Conservation (phyloP, 805 yeast genomes). For the Teunomyces stri region DNA sequence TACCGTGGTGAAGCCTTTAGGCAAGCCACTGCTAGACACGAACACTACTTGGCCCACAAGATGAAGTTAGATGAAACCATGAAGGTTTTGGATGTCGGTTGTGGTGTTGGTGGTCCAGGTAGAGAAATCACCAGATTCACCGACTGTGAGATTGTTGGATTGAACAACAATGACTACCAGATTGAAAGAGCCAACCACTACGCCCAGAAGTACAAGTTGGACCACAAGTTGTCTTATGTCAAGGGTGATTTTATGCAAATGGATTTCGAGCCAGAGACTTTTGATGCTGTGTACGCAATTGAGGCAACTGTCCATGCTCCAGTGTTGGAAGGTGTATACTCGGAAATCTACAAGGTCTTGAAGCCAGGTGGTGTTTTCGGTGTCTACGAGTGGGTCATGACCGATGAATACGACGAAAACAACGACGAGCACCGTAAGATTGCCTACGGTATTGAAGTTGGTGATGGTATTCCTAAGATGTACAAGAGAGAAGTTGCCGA, state of each 20-base stretch:
- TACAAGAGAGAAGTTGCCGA: conserved; percentile 80
- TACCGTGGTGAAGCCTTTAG: conserved; percentile 90
- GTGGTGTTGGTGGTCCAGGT: conserved; percentile 99
- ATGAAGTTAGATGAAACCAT: conserved; percentile 76
- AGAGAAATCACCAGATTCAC: conserved; percentile 93
- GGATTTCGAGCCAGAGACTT: conserved; percentile 88
- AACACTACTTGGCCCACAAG: conserved; percentile 87
- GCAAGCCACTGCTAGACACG: conserved; percentile 96
- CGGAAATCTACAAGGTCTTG: conserved; percentile 89
- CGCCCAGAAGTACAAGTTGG: conserved; percentile 63
- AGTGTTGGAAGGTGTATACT: conserved; percentile 89
- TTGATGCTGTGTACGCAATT: conserved; percentile 96
- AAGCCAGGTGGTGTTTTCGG: conserved; percentile 98
- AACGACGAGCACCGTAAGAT: conserved; percentile 90
- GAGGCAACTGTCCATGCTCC: conserved; percentile 99
- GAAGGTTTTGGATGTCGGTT: conserved; percentile 95
- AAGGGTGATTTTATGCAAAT: conserved; percentile 99
- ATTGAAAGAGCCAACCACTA: conserved; percentile 85
- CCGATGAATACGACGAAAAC: conserved; percentile 83
- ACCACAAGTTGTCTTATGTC: conserved; percentile 75
- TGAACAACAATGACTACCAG: conserved; percentile 97
- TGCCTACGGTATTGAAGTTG: conserved; percentile 95
- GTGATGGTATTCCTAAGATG: conserved; percentile 99
- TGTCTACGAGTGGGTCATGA: conserved; percentile 99
- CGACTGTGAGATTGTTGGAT: conserved; percentile 79